phyloP scores from a whole-genome alignment of 108 stramenopile species.

The Discostella stelligeroides region DNA sequence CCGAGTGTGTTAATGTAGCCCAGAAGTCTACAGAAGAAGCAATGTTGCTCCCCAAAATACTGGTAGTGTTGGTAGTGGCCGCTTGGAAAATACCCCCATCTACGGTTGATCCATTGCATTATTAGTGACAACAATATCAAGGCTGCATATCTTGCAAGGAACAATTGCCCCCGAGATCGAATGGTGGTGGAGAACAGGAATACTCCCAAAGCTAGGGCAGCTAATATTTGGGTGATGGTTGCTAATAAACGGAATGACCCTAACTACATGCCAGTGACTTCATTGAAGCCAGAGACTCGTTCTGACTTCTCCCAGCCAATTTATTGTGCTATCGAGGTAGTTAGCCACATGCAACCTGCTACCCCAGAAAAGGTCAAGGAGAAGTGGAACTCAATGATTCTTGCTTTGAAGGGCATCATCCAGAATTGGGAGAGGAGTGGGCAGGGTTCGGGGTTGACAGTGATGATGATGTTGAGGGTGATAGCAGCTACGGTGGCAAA shows the following conservation, averaged over 20 bases:
- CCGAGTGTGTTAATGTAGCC: neutral
- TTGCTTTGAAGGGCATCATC: neutral
- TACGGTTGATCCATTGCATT: neutral
- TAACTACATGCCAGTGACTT: neutral
- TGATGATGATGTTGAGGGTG: no score
- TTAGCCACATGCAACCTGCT: neutral
- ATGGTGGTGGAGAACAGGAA: neutral
- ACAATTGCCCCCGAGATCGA: neutral
- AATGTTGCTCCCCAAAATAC: neutral
- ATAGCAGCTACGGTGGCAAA: no score
- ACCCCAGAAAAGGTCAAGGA: neutral
- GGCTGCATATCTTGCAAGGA: neutral
- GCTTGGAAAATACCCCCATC: slow-evolving; percentile 3
- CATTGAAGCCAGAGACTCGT: neutral
- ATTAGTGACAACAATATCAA: neutral
- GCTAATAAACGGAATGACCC: slow-evolving; percentile 4
- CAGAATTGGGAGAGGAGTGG: slow-evolving; percentile 8
- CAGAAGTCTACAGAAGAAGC: neutral
- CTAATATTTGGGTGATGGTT: neutral
- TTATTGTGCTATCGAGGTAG: neutral
- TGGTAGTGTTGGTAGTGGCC: neutral
- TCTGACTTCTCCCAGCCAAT: neutral
- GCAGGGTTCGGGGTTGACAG: neutral
- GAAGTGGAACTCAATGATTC: neutral
- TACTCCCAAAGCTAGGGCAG: neutral